Percentiles rank a stretch among this genome's conserved stretches.
Conservation (phyloP, 2,329 filamentous ascomycete species). For the Aspergillus tubingensis region DNA sequence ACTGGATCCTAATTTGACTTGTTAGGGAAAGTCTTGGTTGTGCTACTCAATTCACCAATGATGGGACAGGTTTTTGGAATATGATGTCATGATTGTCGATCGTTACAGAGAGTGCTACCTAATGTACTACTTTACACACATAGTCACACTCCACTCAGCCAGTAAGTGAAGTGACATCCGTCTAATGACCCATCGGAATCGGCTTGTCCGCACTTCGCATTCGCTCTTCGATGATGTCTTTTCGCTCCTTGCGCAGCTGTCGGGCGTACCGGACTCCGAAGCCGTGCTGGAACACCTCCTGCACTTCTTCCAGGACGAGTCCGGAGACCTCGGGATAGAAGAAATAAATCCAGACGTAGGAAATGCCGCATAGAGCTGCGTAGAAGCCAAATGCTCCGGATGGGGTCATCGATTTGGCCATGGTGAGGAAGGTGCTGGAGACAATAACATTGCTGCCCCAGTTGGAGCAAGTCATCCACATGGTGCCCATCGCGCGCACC, state of each 20-base stretch:
- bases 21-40: neutral
- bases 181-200: conserved; percentile 6
- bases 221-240: conserved; percentile 29
- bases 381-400: conserved; percentile 57
- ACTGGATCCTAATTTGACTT: no score
- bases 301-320: conserved; percentile 26
- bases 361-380: conserved; percentile 51
- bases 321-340: conserved; percentile 31
- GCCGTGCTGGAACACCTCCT: conserved; percentile 55
- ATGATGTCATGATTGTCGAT: neutral
- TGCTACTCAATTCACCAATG: neutral
- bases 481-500: conserved; percentile 52
- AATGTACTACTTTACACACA: no score
- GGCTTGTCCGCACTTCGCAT: conserved; percentile 15
- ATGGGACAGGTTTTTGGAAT: neutral
- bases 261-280: conserved; percentile 50
- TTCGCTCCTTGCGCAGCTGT: conserved; percentile 41
- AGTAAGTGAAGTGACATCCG: neutral
- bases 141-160: neutral
- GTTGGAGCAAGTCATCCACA: conserved; percentile 52
- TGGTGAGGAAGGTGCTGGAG: conserved; percentile 52
- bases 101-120: neutral
- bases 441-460: conserved; percentile 55
- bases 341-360: conserved; percentile 33
- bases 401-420: conserved; percentile 54